phyloP scores from a whole-genome alignment of 169 alveolate species.

The Eimeria acervulina region DNA sequence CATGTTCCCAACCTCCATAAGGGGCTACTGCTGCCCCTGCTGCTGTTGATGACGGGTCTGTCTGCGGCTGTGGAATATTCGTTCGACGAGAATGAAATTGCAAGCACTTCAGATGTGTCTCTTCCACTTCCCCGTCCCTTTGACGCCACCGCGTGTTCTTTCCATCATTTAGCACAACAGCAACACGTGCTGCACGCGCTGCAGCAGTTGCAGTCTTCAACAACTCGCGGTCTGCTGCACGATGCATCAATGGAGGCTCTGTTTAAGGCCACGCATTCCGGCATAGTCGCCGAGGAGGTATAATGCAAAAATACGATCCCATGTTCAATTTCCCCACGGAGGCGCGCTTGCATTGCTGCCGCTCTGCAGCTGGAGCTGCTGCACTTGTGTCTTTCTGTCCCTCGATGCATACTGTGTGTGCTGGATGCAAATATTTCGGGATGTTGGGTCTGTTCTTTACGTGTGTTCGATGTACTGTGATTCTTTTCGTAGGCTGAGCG shows the following conservation, averaged over 20 bases:
- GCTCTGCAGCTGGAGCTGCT: neutral
- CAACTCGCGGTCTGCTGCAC: slow-evolving; percentile 3
- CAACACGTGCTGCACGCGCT: slow-evolving; percentile 48
- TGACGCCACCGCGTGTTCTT: slow-evolving; percentile 78
- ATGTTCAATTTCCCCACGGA: neutral
- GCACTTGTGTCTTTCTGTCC: neutral
- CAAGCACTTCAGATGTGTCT: slow-evolving; percentile 1
- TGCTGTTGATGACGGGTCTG: neutral
- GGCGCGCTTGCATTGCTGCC: neutral
- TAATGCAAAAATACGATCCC: neutral
- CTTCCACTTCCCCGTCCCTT: slow-evolving; percentile 76
- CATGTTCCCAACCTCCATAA: neutral
- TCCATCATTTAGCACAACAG: slow-evolving; percentile 39
- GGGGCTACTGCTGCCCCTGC: slow-evolving; percentile 29
- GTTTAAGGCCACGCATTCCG: slow-evolving; percentile 22
- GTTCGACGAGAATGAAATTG: slow-evolving; percentile 52
- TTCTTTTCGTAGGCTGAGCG: slow-evolving; percentile 16
- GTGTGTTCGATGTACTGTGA: neutral
- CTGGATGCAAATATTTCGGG: neutral
- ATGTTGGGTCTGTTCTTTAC: neutral
- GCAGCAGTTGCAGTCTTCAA: slow-evolving; percentile 38
- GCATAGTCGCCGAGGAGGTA: slow-evolving; percentile 22
- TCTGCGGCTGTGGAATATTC: neutral
- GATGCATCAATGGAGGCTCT: slow-evolving; percentile 36
- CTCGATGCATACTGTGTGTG: neutral